phyloP scores from a whole-genome alignment of 768 basidiomycete species.

The Rhizopogon vesiculosus region DNA sequence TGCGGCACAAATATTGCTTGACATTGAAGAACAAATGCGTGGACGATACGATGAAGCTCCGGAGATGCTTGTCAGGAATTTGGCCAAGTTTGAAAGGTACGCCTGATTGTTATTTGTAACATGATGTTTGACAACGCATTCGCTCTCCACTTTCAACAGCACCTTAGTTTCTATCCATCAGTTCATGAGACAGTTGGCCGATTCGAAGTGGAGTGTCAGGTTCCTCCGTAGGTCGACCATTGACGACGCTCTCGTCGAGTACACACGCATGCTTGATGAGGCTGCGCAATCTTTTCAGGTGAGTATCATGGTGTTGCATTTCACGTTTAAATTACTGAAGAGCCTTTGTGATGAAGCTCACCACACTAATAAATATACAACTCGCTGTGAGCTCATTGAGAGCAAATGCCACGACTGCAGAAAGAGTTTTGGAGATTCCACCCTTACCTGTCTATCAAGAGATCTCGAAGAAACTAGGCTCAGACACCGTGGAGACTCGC shows the following conservation, averaged over 20 bases:
- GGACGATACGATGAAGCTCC: constrained; percentile 42
- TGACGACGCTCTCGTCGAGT: constrained; percentile 33
- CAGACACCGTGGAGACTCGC: background rate
- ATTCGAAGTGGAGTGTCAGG: constrained; percentile 36
- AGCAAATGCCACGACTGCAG: background rate
- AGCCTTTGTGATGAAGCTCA: constrained; percentile 26
- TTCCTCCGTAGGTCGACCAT: constrained; percentile 37
- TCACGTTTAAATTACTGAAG: background rate
- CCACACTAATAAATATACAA: constrained; percentile 44
- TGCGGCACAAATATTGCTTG: constrained; percentile 36
- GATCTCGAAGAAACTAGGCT: background rate
- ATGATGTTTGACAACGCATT: background rate
- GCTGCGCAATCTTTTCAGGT: constrained; percentile 46
- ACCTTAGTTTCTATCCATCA: constrained; percentile 32
- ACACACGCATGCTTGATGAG: constrained; percentile 33
- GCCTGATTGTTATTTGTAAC: constrained; percentile 1
- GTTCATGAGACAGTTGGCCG: constrained; percentile 35
- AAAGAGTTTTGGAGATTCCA: constrained; percentile 1
- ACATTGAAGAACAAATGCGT: constrained; percentile 41
- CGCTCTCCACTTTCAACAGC: constrained; percentile 18
- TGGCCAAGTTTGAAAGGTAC: constrained; percentile 38
- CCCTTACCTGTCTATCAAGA: constrained; percentile 17
- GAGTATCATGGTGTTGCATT: background rate
- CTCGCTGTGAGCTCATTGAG: constrained; percentile 27
- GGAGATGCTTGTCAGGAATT: constrained; percentile 31